Evolutionary conservation across 2,329 filamentous ascomycete genomes (phyloP), one percentile per base, ranked within the genome.

Genomic region (Lithohypha guttulata): DNA sequence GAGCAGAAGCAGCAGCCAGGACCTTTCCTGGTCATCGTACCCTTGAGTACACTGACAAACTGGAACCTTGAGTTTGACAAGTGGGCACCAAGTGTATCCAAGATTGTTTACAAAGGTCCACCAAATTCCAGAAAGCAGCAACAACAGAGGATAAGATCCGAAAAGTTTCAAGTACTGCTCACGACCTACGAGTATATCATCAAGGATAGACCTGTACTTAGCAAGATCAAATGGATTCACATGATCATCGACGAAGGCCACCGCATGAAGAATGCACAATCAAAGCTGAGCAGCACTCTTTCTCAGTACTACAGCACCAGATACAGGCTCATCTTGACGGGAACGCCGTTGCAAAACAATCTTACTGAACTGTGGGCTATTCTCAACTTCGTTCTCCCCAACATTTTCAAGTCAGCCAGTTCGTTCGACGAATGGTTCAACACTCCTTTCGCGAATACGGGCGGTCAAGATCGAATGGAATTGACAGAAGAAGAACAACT

Each of bases 371-470:
- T 98, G 53, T 98, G 91, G 91, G 85, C 91, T 18, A 80, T 98
- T 69, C 81, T 98, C 55, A 98, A 98, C 66, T 98, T 98, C 60
- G 91, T 95, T 27, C 69, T 98, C 34, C 91, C 91, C 2, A 96
- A 85, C 52, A 98, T 98, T 51, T 98, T 98, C 79, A 98, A 98
- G 61, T 96, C 91, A 2, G 86, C 89, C 46, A 95, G 91, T 59
- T 96, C 89, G 2, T 98, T 98, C 56, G 91, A 98, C 59, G 91
- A 98, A 61, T 98, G 91, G 91, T 98, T 98, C 77, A 98, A 96
- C 59, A 98, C 91, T 18, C 91, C 91, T 0, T 98, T 98, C 60
- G 91, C 91, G 51, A 98, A 98, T 59, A 98, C 91, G 4, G 91
- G 91, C 62, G 80, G 85, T 27, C 89, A 96, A 63, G 91, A 98